Evolutionary conservation across 768 basidiomycete species (phyloP).

Genomic region (Russula griseocarnosa): DNA sequence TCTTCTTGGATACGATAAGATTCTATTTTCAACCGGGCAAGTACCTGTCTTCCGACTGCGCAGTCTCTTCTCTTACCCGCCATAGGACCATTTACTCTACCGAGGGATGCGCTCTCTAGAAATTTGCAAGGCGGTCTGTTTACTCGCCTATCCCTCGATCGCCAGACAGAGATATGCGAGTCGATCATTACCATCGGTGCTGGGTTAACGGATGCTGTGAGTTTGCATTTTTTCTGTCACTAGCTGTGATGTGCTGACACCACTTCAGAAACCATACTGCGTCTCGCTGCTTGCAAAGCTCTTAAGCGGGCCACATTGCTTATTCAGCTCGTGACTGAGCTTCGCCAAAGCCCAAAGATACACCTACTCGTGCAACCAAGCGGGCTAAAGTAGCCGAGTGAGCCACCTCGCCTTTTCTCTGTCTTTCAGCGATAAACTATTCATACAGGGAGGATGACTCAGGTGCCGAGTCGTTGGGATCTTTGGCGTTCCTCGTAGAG

Average conservation of each 20-base stretch:
- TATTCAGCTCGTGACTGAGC: constrained; percentile 45
- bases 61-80: constrained; percentile 13
- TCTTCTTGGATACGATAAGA: constrained; percentile 45
- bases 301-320: constrained; percentile 53
- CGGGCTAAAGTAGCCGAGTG: constrained; percentile 59
- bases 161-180: constrained; percentile 52
- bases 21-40: constrained; percentile 48
- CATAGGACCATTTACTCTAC: constrained; percentile 40
- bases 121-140: constrained; percentile 57
- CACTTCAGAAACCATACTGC: constrained; percentile 34
- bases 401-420: constrained; percentile 20
- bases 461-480: constrained; percentile 29
- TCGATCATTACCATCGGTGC: constrained; percentile 53
- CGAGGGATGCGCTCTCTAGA: constrained; percentile 42
- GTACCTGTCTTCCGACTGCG: neutral
- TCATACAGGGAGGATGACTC: constrained; percentile 9
- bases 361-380: constrained; percentile 54
- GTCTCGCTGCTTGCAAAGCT: constrained; percentile 47
- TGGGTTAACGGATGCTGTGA: constrained; percentile 48
- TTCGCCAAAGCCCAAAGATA: constrained; percentile 45
- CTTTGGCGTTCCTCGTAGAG: constrained; percentile 62
- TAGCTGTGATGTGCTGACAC: constrained; percentile 1
- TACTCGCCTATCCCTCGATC: constrained; percentile 46
- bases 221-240: constrained; percentile 27
- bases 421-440: neutral